Conservation (phyloP, 2,329 filamentous ascomycete genomes). For the Fusarium lyarnte region DNA sequence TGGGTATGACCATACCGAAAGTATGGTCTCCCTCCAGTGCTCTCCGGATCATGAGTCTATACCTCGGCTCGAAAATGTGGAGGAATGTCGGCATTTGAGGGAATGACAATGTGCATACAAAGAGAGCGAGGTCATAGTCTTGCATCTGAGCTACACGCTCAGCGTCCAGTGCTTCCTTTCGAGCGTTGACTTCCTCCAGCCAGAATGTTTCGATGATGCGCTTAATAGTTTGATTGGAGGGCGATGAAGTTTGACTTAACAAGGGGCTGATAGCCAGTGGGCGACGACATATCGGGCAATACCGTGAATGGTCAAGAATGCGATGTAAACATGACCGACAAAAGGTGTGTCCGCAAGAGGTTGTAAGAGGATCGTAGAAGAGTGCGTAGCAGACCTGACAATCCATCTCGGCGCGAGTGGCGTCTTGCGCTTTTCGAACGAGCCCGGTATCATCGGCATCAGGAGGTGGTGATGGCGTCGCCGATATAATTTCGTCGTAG, state of each 20-base stretch:
- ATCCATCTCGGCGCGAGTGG: constrained; percentile 76
- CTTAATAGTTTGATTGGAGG: constrained; percentile 70
- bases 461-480: constrained; percentile 32
- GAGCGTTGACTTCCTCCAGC: constrained; percentile 68
- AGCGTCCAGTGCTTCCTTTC: constrained; percentile 63
- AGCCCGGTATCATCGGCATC: constrained; percentile 44
- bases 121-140: constrained; percentile 74
- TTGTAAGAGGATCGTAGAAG: constrained; percentile 84
- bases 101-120: constrained; percentile 84
- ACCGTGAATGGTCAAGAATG: constrained; percentile 78
- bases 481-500: constrained; percentile 52
- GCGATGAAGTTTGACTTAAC: constrained; percentile 52
- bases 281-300: constrained; percentile 84
- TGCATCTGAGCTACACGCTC: constrained; percentile 67
- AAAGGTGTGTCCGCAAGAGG: constrained; percentile 88
- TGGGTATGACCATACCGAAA: constrained; percentile 88
- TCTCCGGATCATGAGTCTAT: constrained; percentile 87
- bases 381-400: constrained; percentile 89
- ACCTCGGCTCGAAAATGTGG: constrained; percentile 92
- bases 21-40: constrained; percentile 76
- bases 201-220: constrained; percentile 75
- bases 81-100: constrained; percentile 86
- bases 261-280: constrained; percentile 62
- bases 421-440: constrained; percentile 68
- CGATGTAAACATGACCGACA: constrained; percentile 82